Evolutionary conservation across 129 eudicot species (phyloP).

Genomic region (Glebionis coronaria): DNA sequence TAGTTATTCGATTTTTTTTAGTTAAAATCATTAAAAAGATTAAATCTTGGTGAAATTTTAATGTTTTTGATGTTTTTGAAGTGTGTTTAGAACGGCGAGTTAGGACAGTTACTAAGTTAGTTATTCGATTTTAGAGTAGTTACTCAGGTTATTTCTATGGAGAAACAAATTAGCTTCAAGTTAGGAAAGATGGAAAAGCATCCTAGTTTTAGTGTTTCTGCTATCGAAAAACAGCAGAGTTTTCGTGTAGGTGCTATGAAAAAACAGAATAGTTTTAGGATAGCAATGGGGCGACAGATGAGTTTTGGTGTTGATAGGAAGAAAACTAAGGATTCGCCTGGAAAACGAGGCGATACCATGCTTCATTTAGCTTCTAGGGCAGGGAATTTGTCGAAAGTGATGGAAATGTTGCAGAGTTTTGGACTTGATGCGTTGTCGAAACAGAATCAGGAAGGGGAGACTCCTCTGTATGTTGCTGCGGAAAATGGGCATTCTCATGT

Average conservation of each 20-base stretch:
- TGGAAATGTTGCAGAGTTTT: conserved; percentile 62
- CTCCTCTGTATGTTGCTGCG: conserved; percentile 82
- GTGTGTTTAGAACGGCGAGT: conserved; percentile 9
- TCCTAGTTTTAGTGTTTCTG: conserved; percentile 60
- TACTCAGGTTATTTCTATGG: no score
- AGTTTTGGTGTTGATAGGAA: conserved; percentile 78
- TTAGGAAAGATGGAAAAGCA: conserved; percentile 52
- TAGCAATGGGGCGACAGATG: conserved; percentile 79
- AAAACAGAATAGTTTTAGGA: conserved; percentile 60
- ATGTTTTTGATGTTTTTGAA: conserved; percentile 7
- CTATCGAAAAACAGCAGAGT: conserved; percentile 61
- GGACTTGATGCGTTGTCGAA: conserved; percentile 53
- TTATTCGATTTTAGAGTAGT: no score
- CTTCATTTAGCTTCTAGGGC: conserved; percentile 88
- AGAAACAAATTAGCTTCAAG: conserved; percentile 62
- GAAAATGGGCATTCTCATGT: conserved; percentile 79
- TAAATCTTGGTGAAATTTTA: conserved; percentile 4
- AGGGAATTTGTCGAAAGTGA: conserved; percentile 63
- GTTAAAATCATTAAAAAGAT: background rate
- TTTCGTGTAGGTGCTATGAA: conserved; percentile 53
- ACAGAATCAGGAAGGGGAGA: conserved; percentile 91
- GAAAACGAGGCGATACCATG: conserved; percentile 77
- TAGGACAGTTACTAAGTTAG: no score
- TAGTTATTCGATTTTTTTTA: no score
- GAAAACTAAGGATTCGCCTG: conserved; percentile 82